phyloP scores from a whole-genome alignment of 495 filamentous ascomycete genomes.

The Hypomontagnella monticulosa region DNA sequence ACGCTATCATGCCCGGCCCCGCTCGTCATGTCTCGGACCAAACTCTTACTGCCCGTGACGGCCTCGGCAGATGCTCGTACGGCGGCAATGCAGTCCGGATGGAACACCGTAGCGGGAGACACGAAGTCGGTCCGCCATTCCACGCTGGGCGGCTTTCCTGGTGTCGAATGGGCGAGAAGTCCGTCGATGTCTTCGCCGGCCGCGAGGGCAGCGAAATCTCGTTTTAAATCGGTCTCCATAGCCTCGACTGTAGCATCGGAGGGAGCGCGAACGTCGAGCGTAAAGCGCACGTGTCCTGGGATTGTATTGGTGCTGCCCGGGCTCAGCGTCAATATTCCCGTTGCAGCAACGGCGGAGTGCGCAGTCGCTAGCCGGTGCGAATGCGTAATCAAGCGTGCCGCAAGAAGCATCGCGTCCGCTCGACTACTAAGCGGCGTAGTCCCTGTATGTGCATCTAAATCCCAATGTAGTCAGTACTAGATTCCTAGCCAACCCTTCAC shows the following conservation, averaged over 20 bases:
- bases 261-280: constrained; percentile 74
- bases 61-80: constrained; percentile 69
- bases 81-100: constrained; percentile 73
- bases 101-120: constrained; percentile 73
- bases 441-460: constrained; percentile 70
- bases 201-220: constrained; percentile 44
- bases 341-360: constrained; percentile 69
- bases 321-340: constrained; percentile 73
- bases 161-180: constrained; percentile 27
- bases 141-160: constrained; percentile 37
- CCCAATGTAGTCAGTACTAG: constrained; percentile 8
- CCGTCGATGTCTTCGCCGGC: constrained; percentile 36
- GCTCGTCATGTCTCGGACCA: constrained; percentile 60
- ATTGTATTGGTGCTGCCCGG: constrained; percentile 73
- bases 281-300: constrained; percentile 73
- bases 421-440: constrained; percentile 75
- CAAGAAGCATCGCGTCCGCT: constrained; percentile 66
- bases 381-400: constrained; percentile 71
- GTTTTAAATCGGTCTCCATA: constrained; percentile 39
- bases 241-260: constrained; percentile 63
- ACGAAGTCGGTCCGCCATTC: constrained; percentile 45
- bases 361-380: constrained; percentile 69
- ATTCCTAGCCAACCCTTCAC: background rate
- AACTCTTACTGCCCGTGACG: constrained; percentile 46
- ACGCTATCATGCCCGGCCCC: constrained; percentile 70